phyloP scores from a whole-genome alignment of 2,329 filamentous ascomycete species.

The Calcarisporium arbuscula region DNA sequence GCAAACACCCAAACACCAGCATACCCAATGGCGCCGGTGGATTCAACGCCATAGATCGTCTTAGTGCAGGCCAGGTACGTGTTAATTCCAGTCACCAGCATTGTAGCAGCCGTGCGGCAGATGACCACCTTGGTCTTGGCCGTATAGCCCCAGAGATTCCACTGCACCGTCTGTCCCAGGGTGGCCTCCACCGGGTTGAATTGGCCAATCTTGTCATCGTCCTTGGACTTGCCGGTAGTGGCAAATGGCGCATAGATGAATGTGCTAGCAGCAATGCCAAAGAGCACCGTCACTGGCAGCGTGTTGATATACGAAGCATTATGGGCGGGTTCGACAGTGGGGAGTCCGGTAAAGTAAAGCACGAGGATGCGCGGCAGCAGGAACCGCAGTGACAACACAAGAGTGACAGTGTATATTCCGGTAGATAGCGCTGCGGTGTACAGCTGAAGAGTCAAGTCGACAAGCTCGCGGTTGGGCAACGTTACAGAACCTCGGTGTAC shows the following conservation, averaged over 20 bases:
- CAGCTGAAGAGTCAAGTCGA: conserved; percentile 56
- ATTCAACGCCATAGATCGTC: conserved; percentile 64
- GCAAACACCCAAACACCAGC: conserved; percentile 68
- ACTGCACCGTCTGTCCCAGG: conserved; percentile 62
- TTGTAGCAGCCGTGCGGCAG: conserved; percentile 54
- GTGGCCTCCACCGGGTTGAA: conserved; percentile 62
- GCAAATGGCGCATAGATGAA: conserved; percentile 73
- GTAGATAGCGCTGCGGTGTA: conserved; percentile 64
- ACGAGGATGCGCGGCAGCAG: conserved; percentile 69
- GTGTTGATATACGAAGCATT: conserved; percentile 54
- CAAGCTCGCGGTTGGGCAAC: conserved; percentile 56
- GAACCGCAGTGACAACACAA: conserved; percentile 63
- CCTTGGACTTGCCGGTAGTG: conserved; percentile 40
- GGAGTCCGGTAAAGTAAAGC: conserved; percentile 66
- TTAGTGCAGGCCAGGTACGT: conserved; percentile 60
- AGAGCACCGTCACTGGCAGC: conserved; percentile 48
- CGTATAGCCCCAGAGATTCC: conserved; percentile 67
- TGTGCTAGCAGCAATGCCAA: conserved; percentile 64
- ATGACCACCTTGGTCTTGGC: conserved; percentile 57
- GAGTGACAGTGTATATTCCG: conserved; percentile 65
- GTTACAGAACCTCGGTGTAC: conserved; percentile 52
- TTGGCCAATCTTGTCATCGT: conserved; percentile 40
- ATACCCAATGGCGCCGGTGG: conserved; percentile 65
- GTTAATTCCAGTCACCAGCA: conserved; percentile 49
- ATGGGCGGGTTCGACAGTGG: conserved; percentile 62